Evolutionary conservation across 768 basidiomycete genomes (phyloP).

Genomic region (Scleroderma citrinum): DNA sequence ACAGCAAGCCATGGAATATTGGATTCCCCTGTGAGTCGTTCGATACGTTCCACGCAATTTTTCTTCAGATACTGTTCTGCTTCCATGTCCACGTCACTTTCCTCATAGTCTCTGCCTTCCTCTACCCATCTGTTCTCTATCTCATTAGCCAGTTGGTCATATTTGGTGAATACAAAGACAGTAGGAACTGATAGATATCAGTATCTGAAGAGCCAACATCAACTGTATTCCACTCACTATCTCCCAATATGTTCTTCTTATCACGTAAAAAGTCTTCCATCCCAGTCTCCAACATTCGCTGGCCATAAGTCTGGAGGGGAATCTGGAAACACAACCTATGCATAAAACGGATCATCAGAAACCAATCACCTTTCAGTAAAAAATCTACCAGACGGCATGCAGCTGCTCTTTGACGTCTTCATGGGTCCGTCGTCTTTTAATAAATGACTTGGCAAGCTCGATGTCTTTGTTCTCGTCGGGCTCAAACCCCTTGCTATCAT

Average conservation of each 20-base stretch:
- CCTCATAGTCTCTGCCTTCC: background rate
- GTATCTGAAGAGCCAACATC: background rate
- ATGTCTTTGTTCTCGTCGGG: slow-evolving; percentile 3
- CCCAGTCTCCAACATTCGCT: slow-evolving; percentile 2
- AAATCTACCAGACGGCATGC: slow-evolving; percentile 9
- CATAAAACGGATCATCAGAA: background rate
- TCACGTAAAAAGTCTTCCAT: background rate
- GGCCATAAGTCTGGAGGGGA: background rate
- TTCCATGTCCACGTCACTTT: background rate
- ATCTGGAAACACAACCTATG: slow-evolving; percentile 1
- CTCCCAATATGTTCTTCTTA: background rate
- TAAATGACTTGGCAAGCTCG: slow-evolving; percentile 3
- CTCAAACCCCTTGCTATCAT: slow-evolving; percentile 13
- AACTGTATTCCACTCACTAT: background rate
- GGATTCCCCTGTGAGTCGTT: background rate
- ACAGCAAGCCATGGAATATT: background rate
- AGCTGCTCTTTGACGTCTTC: slow-evolving; percentile 4
- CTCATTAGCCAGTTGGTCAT: background rate
- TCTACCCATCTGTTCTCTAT: background rate
- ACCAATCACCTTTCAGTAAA: background rate
- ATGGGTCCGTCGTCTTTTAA: background rate
- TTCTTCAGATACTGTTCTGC: background rate
- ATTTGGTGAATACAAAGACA: slow-evolving; percentile 1
- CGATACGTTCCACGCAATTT: background rate
- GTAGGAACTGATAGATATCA: background rate